Conservation (phyloP, 2,329 filamentous ascomycete species). For the Ceratocystis eucalypticola region DNA sequence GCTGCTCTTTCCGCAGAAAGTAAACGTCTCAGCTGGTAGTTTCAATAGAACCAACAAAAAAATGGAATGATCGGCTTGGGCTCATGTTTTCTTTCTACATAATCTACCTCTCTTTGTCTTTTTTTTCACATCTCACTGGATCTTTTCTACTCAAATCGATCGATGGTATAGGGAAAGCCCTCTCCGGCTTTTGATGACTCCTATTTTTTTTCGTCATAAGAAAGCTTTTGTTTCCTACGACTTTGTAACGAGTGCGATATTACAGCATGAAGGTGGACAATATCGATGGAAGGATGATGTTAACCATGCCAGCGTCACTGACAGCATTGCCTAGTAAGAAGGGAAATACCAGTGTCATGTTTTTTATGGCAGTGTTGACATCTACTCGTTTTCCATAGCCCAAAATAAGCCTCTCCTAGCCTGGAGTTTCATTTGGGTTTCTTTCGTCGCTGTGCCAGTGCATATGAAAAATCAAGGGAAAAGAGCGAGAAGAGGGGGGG, state of each 20-base stretch:
- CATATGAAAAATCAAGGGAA: too few species aligned
- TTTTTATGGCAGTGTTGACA: neutral
- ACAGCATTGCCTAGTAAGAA: too few species aligned
- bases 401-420: neutral
- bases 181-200: neutral
- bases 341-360: too few species aligned
- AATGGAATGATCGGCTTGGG: constrained; percentile 20
- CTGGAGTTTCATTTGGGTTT: too few species aligned
- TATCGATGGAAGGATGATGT: neutral
- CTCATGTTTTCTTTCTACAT: constrained; percentile 19
- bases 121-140: constrained; percentile 9
- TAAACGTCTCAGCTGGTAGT: constrained; percentile 43
- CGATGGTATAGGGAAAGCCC: neutral
- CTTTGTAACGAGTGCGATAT: neutral
- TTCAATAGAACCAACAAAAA: constrained; percentile 24
- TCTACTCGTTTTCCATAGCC: neutral
- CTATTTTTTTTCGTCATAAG: neutral
- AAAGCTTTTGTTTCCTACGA: neutral
- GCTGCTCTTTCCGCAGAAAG: constrained; percentile 99
- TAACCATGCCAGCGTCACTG: neutral
- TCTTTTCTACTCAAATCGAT: constrained; percentile 1
- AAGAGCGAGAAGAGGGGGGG: too few species aligned
- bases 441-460: too few species aligned
- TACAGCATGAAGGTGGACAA: neutral
- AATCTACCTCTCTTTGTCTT: constrained; percentile 30